Percentiles rank a stretch among this genome's conserved stretches.
Evolutionary conservation across 2,329 filamentous ascomycete species (phyloP).

Genomic region (Plectosphaerella cucumerina): DNA sequence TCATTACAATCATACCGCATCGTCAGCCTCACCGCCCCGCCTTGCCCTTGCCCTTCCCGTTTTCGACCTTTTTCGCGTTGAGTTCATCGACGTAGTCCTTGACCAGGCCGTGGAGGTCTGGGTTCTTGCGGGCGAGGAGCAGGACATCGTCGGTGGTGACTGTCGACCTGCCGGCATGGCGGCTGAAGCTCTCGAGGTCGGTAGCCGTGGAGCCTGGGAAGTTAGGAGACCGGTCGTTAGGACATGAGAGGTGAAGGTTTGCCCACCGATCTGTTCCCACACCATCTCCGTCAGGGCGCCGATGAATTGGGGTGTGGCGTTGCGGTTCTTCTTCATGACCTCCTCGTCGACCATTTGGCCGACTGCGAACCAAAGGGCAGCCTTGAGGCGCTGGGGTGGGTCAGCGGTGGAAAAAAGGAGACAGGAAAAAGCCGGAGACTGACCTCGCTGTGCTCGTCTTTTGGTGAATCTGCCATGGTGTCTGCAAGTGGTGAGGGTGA

Average conservation of each 20-base stretch:
- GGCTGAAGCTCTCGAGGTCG: constrained; percentile 54
- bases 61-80: constrained; percentile 36
- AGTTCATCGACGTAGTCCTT: constrained; percentile 61
- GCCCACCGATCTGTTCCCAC: constrained; percentile 76
- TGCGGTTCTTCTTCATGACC: constrained; percentile 66
- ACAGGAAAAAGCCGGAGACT: not conserved
- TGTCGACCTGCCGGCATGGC: constrained; percentile 76
- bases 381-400: constrained; percentile 66
- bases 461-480: constrained; percentile 26
- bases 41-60: constrained; percentile 3
- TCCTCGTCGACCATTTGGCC: constrained; percentile 89
- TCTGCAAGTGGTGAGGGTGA: not conserved
- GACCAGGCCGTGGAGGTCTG: constrained; percentile 75
- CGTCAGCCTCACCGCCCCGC: not conserved
- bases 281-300: constrained; percentile 81
- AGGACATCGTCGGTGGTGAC: constrained; percentile 85
- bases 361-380: constrained; percentile 78
- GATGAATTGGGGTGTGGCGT: constrained; percentile 90
- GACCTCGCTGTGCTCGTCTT: constrained; percentile 32
- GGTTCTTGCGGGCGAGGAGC: constrained; percentile 80
- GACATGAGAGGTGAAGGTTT: not conserved
- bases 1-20: not conserved
- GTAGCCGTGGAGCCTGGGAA: constrained; percentile 49
- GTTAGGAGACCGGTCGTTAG: not conserved
- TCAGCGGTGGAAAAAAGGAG: not conserved